A percentile compares a stretch with the other conserved stretches of the same genome.
Conservation (phyloP, 2,329 filamentous ascomycete species). For the Fusarium irregulare region DNA sequence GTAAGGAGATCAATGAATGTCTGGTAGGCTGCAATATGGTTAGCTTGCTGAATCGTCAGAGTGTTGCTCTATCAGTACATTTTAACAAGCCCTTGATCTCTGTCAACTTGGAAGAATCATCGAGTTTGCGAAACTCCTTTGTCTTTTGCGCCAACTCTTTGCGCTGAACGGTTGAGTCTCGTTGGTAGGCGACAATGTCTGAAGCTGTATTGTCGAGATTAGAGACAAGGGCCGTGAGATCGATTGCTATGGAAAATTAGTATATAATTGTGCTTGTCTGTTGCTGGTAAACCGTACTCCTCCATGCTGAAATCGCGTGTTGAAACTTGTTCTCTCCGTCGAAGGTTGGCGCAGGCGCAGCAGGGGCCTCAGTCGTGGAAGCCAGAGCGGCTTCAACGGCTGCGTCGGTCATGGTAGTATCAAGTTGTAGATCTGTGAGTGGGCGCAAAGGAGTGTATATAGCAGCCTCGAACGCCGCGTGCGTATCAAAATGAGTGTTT, state of each 20-base stretch:
- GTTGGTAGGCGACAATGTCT: constrained; percentile 91
- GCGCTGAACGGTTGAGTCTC: constrained; percentile 93
- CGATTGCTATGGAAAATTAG: constrained; percentile 73
- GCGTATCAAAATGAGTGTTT: constrained; percentile 5
- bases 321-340: constrained; percentile 93
- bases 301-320: constrained; percentile 93
- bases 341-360: constrained; percentile 43
- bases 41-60: constrained; percentile 5
- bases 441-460: constrained; percentile 32
- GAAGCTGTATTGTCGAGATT: constrained; percentile 93
- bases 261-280: background rate
- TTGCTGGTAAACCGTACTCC: constrained; percentile 68
- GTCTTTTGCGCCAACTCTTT: constrained; percentile 99
- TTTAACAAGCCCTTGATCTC: constrained; percentile 93
- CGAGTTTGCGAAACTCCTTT: constrained; percentile 95
- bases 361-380: constrained; percentile 40
- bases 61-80: constrained; percentile 59
- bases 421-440: constrained; percentile 12
- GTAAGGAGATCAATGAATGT: constrained; percentile 96
- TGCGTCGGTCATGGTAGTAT: constrained; percentile 49
- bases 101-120: constrained; percentile 84
- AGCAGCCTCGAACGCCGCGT: constrained; percentile 26
- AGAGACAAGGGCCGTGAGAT: constrained; percentile 84
- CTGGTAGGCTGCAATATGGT: constrained; percentile 78
- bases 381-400: constrained; percentile 47